These are phyloP conservation scores for Rhodotorula sp. DNA, from an alignment of 1,284 basidiomycete genomes.

Conservation along the genomic window DNA sequence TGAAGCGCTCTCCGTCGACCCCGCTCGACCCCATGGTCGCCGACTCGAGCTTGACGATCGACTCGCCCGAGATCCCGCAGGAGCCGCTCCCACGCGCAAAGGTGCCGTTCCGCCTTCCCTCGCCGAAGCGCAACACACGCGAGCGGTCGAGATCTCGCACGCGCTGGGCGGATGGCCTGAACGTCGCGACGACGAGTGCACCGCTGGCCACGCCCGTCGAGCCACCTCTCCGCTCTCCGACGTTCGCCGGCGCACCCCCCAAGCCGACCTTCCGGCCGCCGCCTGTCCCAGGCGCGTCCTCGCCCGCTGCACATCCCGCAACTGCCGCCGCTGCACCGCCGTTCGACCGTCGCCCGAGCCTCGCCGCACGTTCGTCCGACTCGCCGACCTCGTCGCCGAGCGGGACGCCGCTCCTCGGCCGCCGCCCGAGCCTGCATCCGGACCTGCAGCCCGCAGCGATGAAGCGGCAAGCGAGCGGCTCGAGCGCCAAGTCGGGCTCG, in stretches of 20 bases:
- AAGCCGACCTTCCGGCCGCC: constrained; percentile 14
- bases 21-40: constrained; percentile 39
- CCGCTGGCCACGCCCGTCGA: neutral
- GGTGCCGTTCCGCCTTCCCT: neutral
- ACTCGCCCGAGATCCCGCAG: constrained; percentile 17
- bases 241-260: neutral
- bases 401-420: constrained; percentile 1
- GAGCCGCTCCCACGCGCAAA: constrained; percentile 2
- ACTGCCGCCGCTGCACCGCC: neutral
- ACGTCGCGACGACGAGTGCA: neutral
- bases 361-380: neutral
- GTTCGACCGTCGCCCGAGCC: neutral
- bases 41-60: constrained; percentile 30
- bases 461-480: constrained; percentile 1
- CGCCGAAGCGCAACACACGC: neutral
- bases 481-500: neutral
- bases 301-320: neutral
- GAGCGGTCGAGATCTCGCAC: neutral
- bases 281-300: neutral
- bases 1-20: constrained; percentile 28
- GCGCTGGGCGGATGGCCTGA: neutral
- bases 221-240: neutral
- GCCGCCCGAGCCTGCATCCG: constrained; percentile 26
- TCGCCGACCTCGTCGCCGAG: neutral
- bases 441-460: neutral